phyloP scores from a whole-genome alignment of 345 rosid genomes.

The Eutrema yunnanense region DNA sequence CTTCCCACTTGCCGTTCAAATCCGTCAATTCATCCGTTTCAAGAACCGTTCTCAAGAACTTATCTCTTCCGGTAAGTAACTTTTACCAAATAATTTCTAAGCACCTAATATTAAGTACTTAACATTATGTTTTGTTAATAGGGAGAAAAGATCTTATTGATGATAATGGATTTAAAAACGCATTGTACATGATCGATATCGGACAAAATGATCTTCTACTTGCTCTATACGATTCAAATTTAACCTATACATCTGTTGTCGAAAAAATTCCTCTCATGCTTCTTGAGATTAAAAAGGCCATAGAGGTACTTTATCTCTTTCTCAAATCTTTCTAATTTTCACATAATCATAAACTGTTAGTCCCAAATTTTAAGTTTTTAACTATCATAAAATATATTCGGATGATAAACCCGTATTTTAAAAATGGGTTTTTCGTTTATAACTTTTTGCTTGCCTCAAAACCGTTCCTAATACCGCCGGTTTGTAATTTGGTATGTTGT shows the following conservation, averaged over 20 bases:
- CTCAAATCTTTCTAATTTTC: neutral
- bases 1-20: constrained; percentile 33
- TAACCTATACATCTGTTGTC: constrained; percentile 32
- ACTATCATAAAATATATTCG: neutral
- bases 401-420: neutral
- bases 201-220: constrained; percentile 61
- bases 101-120: neutral
- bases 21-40: constrained; percentile 39
- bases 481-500: neutral
- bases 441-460: neutral
- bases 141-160: constrained; percentile 35
- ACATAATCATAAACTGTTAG: neutral
- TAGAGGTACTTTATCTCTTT: constrained; percentile 31
- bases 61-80: constrained; percentile 16
- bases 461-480: neutral
- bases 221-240: constrained; percentile 22
- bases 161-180: constrained; percentile 41
- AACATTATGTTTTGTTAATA: neutral
- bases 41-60: constrained; percentile 41
- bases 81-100: neutral
- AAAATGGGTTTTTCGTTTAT: too few relatives aligned
- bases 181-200: constrained; percentile 55
- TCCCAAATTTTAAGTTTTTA: neutral
- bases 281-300: constrained; percentile 42
- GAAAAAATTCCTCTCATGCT: constrained; percentile 45